Conservation (phyloP, 306 rosid species). For the Cicer judaicum region DNA sequence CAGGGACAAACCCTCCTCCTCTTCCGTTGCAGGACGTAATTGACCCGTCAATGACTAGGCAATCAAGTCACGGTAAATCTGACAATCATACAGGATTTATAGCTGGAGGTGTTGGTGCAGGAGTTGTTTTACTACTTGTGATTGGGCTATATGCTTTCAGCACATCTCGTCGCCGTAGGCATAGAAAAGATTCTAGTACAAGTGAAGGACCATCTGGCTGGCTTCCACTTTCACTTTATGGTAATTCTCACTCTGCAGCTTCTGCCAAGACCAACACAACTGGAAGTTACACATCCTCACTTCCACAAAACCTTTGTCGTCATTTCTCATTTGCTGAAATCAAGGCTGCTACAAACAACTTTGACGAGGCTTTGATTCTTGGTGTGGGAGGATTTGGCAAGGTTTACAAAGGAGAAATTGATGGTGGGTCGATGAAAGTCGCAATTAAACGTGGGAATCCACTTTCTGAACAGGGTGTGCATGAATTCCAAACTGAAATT, state of each 20-base stretch:
- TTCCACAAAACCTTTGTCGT: slow-evolving; percentile 93
- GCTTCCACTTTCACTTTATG: slow-evolving; percentile 96
- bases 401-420: slow-evolving; percentile 92
- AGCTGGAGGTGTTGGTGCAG: slow-evolving; percentile 77
- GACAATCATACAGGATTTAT: slow-evolving; percentile 64
- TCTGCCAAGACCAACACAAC: slow-evolving; percentile 96
- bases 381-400: slow-evolving; percentile 99
- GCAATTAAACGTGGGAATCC: slow-evolving; percentile 98
- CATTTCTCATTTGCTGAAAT: slow-evolving; percentile 99
- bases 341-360: slow-evolving; percentile 86
- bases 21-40: slow-evolving; percentile 56
- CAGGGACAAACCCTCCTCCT: slow-evolving; percentile 79
- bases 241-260: slow-evolving; percentile 86
- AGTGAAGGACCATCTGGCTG: slow-evolving; percentile 99
- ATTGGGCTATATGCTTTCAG: slow-evolving; percentile 60
- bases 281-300: slow-evolving; percentile 87
- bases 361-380: slow-evolving; percentile 85
- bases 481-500: slow-evolving; percentile 98
- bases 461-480: slow-evolving; percentile 96
- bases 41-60: slow-evolving; percentile 61
- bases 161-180: slow-evolving; percentile 56
- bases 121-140: slow-evolving; percentile 59
- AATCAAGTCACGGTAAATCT: slow-evolving; percentile 55
- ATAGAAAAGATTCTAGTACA: slow-evolving; percentile 66
- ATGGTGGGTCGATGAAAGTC: slow-evolving; percentile 78